Evolutionary conservation across 139 green algal genomes (phyloP), one percentile per base, ranked within the genome.

Genomic region (Coelastrella sp.): DNA sequence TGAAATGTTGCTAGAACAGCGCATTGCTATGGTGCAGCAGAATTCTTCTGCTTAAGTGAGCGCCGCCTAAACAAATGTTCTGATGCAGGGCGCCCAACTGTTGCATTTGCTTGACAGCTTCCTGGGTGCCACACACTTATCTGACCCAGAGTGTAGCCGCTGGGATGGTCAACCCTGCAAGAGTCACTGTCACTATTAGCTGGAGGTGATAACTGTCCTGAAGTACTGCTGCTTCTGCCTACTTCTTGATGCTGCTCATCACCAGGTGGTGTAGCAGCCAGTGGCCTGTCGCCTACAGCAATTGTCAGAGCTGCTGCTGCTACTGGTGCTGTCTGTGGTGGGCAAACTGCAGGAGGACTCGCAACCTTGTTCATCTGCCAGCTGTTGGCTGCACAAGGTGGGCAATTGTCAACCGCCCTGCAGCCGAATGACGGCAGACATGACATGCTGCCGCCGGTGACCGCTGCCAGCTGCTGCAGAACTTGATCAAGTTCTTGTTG

Each of bases 401-500:
- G n/a, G 20, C 72, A 49, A 76, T 27, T 61, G 70, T 63, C 24
- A 60, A 58, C 25, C 56, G 22, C 61, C 57, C n/a, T 56, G 75
- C 66, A 27, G 35, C 49, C 87, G 19, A 8, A 68, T n/a, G 27
- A 22, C 11, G 63, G 58, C 4, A 27, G 7, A 7, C 27, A 61
- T 27, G 27, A 14, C 27, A 78, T 19, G 35, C 63, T 49, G 65
- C 35, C 27, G 10, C 65, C 66, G 20, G 84, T n/a, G 0, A 81
- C 17, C n/a, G 66, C 68, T 57, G 68, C 66, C 19, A 88, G 58
- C 68, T 88, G 84, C 84, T 80, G 84, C 68, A 81, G 84, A 66
- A 88, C 49, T 10, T 57, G 49, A 6, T 70, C 66, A 19, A 88
- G 35, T 68, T 88, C 84, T 57, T 88, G 84, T n/a, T 81, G 84